Evolutionary conservation across 768 basidiomycete species (phyloP).

Genomic region (Lentinula lateritia): DNA sequence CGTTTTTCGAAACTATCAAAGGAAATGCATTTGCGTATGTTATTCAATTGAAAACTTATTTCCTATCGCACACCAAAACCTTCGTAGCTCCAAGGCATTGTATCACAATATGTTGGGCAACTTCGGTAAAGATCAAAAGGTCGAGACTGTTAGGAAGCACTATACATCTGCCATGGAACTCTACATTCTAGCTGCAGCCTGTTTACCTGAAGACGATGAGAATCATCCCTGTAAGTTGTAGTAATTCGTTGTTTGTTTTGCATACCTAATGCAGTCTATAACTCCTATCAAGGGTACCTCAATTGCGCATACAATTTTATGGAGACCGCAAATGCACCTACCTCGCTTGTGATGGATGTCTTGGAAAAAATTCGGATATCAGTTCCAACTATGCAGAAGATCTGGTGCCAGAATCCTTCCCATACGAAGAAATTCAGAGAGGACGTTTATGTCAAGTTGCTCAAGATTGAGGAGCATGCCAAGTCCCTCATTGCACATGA

Average conservation of each 20-base stretch:
- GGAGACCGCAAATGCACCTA: slow-evolving; percentile 12
- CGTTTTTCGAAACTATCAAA: slow-evolving; percentile 32
- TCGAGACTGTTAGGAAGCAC: background rate
- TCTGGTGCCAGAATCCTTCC: slow-evolving; percentile 13
- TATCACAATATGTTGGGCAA: background rate
- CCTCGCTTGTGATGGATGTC: slow-evolving; percentile 19
- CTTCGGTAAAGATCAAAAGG: background rate
- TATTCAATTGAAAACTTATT: background rate
- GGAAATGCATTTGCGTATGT: slow-evolving; percentile 32
- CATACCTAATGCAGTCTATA: background rate
- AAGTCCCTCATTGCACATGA: background rate
- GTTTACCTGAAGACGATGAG: slow-evolving; percentile 34
- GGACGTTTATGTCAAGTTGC: background rate
- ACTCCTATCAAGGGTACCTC: background rate
- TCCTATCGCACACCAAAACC: background rate
- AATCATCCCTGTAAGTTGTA: slow-evolving; percentile 15
- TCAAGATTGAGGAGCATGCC: background rate
- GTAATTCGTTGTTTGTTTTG: background rate
- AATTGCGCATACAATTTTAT: slow-evolving; percentile 7
- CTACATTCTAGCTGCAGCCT: slow-evolving; percentile 25
- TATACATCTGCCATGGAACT: slow-evolving; percentile 19
- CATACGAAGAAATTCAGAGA: background rate
- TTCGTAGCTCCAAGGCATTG: background rate
- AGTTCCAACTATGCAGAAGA: slow-evolving; percentile 16
- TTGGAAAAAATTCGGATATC: slow-evolving; percentile 15